These are phyloP conservation scores for Lunularia cruciata DNA, from an alignment of 225 moss, liverwort and hornwort species.

Conservation along the genomic window DNA sequence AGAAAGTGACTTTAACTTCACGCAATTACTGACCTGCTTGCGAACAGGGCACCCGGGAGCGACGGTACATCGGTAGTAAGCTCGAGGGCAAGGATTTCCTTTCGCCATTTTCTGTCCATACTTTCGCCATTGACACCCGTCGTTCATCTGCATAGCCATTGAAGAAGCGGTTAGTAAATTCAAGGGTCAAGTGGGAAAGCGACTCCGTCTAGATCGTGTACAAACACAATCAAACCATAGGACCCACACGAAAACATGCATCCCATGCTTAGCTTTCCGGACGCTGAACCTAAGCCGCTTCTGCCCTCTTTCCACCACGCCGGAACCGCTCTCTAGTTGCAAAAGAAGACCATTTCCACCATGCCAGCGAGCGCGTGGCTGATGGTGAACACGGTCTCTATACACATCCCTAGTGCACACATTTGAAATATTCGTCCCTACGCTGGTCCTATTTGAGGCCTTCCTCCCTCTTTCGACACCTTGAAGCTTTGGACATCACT, in stretches of 20 bases:
- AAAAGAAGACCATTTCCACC: not conserved
- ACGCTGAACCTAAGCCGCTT: no score
- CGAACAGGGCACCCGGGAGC: conserved; percentile 75
- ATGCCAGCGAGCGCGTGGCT: not conserved
- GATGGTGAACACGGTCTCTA: not conserved
- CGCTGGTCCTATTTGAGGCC: not conserved
- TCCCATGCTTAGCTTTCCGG: not conserved
- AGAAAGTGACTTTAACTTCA: not conserved
- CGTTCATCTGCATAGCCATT: conserved; percentile 76
- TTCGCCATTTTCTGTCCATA: conserved; percentile 86
- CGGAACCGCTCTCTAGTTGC: not conserved
- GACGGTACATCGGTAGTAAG: conserved; percentile 78
- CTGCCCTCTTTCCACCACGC: not conserved
- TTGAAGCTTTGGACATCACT: no score
- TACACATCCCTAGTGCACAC: no score
- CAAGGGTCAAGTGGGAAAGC: not conserved
- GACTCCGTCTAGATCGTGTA: not conserved
- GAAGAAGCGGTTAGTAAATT: no score
- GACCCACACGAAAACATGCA: not conserved
- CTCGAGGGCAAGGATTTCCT: conserved; percentile 77
- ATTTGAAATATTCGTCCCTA: not conserved
- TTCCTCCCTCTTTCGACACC: not conserved
- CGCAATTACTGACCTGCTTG: conserved; percentile 51
- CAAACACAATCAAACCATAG: not conserved
- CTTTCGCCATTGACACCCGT: conserved; percentile 80